A percentile compares a stretch with the other conserved stretches of the same genome.
phyloP scores from a whole-genome alignment of 257 asterid genomes.

The Cynanchum wilfordii region DNA sequence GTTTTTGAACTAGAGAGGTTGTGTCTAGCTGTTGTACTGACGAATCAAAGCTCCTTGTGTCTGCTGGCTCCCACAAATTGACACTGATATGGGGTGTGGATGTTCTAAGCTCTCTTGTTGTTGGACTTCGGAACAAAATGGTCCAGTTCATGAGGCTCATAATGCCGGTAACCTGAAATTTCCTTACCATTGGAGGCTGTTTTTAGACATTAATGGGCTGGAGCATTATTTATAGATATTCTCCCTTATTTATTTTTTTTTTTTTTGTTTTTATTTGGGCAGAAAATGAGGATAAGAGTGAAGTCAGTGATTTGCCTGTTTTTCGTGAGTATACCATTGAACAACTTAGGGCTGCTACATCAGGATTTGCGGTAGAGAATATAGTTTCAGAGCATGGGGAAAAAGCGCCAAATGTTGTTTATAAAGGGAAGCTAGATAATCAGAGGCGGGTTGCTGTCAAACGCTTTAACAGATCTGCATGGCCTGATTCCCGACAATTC shows the following conservation, averaged over 20 bases:
- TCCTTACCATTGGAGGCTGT: neutral
- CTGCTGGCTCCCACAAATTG: constrained; percentile 5
- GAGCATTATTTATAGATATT: neutral
- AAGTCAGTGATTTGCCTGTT: constrained; percentile 62
- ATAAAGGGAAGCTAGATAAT: constrained; percentile 80
- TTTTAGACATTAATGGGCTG: neutral
- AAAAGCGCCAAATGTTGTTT: constrained; percentile 94
- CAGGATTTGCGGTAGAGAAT: constrained; percentile 90
- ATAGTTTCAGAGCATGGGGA: constrained; percentile 96
- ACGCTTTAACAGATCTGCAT: constrained; percentile 85
- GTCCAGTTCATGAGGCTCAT: constrained; percentile 24
- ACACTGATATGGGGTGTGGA: constrained; percentile 35
- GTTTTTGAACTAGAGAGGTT: constrained; percentile 15
- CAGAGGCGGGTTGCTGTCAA: constrained; percentile 86
- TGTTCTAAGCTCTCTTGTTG: constrained; percentile 37
- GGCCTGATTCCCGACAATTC: constrained; percentile 88
- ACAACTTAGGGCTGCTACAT: constrained; percentile 75
- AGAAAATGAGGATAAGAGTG: constrained; percentile 70
- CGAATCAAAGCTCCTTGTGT: neutral
- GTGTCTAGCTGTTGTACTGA: neutral
- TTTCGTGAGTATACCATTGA: constrained; percentile 83
- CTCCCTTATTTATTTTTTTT: neutral
- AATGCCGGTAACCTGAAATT: constrained; percentile 24
- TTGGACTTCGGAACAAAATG: constrained; percentile 30
- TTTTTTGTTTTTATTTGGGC: neutral